Conservation (phyloP, 2,329 filamentous ascomycete species). For the Aspergillus sojae region DNA sequence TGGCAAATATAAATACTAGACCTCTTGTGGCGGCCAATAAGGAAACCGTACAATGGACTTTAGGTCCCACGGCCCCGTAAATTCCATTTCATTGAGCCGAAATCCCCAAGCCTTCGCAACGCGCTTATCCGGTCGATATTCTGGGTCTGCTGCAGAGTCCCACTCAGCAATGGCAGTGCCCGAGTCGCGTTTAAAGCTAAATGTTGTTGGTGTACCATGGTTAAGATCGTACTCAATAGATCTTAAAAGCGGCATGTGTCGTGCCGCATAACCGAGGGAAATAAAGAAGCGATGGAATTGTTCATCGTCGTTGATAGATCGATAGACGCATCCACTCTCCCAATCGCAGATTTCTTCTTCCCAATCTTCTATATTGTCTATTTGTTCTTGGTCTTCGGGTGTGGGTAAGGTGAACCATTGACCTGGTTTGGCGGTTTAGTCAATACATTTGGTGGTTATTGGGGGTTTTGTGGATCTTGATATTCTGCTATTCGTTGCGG, state of each 20-base stretch:
- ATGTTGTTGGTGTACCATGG: background rate
- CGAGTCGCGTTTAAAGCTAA: background rate
- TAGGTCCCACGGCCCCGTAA: too few relatives aligned
- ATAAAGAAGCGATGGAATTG: background rate
- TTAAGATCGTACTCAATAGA: background rate
- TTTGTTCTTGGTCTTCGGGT: too few relatives aligned
- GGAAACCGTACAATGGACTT: too few relatives aligned
- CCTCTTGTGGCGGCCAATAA: too few relatives aligned
- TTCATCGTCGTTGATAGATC: background rate
- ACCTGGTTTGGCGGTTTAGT: too few relatives aligned
- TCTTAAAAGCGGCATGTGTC: background rate
- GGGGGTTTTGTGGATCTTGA: too few relatives aligned
- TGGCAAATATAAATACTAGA: too few relatives aligned
- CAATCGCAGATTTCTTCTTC: background rate
- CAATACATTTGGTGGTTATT: too few relatives aligned
- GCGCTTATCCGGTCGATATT: background rate
- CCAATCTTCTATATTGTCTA: background rate
- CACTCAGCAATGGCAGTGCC: background rate
- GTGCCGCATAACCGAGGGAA: background rate
- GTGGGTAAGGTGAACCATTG: too few relatives aligned
- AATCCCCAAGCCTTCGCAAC: background rate
- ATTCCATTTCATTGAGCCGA: background rate
- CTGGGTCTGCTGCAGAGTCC: background rate
- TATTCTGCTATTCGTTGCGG: too few relatives aligned
- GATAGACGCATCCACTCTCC: background rate